Evolutionary conservation across 176 grass and related monocot genomes (phyloP).

Genomic region (Cocos nucifera): DNA sequence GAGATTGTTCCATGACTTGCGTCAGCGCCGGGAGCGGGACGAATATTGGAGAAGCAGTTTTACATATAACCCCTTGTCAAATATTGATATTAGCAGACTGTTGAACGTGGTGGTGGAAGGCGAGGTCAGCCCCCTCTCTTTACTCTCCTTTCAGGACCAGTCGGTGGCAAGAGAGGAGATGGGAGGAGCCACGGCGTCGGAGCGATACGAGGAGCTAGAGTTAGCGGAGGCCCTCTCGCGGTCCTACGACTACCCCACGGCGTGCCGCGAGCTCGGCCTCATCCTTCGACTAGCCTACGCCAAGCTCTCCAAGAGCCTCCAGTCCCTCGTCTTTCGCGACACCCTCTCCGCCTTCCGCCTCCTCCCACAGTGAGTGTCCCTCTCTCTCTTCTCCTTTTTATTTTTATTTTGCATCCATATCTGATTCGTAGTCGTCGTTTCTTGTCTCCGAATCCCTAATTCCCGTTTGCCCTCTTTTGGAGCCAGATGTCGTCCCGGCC

Average conservation of each 20-base stretch:
- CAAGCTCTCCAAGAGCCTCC: slow-evolving; percentile 44
- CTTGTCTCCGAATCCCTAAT: not conserved
- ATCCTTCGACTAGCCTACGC: slow-evolving; percentile 52
- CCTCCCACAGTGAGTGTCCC: slow-evolving; percentile 53
- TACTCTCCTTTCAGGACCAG: too few species aligned
- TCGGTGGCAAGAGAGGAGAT: not conserved
- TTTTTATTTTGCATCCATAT: not conserved
- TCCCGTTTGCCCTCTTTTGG: too few species aligned
- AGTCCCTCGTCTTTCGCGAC: slow-evolving; percentile 46
- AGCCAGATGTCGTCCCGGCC: too few species aligned
- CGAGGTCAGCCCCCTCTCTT: too few species aligned
- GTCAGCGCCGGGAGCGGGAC: too few species aligned
- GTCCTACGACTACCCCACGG: slow-evolving; percentile 58
- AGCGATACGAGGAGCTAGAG: slow-evolving; percentile 45
- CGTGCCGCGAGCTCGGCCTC: slow-evolving; percentile 60
- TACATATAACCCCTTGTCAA: too few species aligned
- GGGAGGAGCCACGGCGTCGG: slow-evolving; percentile 21
- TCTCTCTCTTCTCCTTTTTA: not conserved
- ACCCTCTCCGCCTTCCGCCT: slow-evolving; percentile 58
- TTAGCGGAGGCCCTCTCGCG: slow-evolving; percentile 43
- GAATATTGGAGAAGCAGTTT: too few species aligned
- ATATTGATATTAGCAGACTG: too few species aligned
- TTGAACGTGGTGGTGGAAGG: too few species aligned
- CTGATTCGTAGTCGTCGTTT: not conserved
- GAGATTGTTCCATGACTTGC: too few species aligned